Evolutionary conservation across 2,329 filamentous ascomycete species (phyloP).

Genomic region (Penicillium sumatraense): DNA sequence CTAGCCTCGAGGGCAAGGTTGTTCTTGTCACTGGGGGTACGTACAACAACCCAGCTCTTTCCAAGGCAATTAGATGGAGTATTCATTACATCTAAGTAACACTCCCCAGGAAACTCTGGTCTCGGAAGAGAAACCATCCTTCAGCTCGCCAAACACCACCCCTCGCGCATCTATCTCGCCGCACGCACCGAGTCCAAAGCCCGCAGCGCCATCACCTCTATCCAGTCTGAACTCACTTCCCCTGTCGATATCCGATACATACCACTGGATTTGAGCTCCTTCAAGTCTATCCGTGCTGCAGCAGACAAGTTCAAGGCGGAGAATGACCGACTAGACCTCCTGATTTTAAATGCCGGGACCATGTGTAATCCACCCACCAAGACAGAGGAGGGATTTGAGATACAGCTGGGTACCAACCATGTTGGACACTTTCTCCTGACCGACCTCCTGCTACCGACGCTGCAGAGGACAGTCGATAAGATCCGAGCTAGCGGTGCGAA

Average conservation of each 20-base stretch:
- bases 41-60: neutral
- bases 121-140: conserved; percentile 53
- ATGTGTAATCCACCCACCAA: conserved; percentile 46
- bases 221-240: conserved; percentile 37
- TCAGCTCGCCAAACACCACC: conserved; percentile 56
- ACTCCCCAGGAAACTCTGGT: conserved; percentile 48
- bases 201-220: conserved; percentile 50
- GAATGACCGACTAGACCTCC: conserved; percentile 48
- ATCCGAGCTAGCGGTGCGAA: conserved; percentile 38
- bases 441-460: conserved; percentile 47
- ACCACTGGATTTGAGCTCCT: conserved; percentile 56
- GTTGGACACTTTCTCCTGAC: conserved; percentile 52
- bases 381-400: conserved; percentile 49
- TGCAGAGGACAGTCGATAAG: conserved; percentile 40
- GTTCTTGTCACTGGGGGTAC: conserved; percentile 58
- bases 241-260: conserved; percentile 50
- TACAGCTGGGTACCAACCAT: conserved; percentile 54
- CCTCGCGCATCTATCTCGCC: conserved; percentile 60
- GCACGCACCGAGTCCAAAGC: conserved; percentile 52
- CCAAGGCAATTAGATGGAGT: neutral
- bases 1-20: conserved; percentile 53
- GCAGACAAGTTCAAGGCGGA: conserved; percentile 47
- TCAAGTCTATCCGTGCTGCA: conserved; percentile 53
- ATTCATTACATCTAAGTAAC: conserved; percentile 1
- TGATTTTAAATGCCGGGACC: conserved; percentile 54